These are phyloP conservation scores for Ceriops zippeliana DNA, from an alignment of 345 rosid genomes.

Conservation along the genomic window DNA sequence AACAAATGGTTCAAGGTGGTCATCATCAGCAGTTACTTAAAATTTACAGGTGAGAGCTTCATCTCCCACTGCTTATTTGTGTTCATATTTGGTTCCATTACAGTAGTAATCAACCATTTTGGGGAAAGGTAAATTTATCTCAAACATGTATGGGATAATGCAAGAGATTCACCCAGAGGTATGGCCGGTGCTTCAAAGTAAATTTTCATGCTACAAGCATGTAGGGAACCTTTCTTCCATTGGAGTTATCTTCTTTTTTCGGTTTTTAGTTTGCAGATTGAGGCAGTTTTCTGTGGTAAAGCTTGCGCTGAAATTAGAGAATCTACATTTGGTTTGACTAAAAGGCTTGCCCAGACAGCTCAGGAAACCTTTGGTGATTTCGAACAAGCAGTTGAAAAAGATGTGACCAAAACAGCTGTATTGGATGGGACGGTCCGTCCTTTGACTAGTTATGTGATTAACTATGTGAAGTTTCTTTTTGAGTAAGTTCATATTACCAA, in stretches of 20 bases:
- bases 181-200: constrained; percentile 14
- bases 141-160: constrained; percentile 78
- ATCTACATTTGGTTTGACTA: constrained; percentile 76
- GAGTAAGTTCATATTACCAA: constrained; percentile 56
- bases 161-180: constrained; percentile 95
- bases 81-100: too few species aligned
- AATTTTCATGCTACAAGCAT: background rate
- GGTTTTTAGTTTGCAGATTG: constrained; percentile 46
- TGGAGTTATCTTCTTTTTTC: background rate
- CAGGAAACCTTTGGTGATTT: constrained; percentile 97
- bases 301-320: constrained; percentile 85
- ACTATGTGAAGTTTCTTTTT: constrained; percentile 89
- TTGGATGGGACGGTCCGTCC: constrained; percentile 95
- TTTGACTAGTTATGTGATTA: constrained; percentile 94
- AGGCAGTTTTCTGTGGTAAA: constrained; percentile 70
- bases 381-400: constrained; percentile 95
- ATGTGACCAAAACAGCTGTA: constrained; percentile 84
- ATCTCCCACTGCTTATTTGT: too few species aligned
- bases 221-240: too few species aligned
- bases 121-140: too few species aligned
- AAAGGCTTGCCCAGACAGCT: constrained; percentile 84
- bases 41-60: constrained; percentile 56
- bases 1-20: constrained; percentile 93
- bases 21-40: constrained; percentile 67
- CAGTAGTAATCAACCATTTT: too few species aligned